These are phyloP conservation scores for Hordeum marinum DNA, from an alignment of 176 grass and related monocot genomes.

Conservation along the genomic window DNA sequence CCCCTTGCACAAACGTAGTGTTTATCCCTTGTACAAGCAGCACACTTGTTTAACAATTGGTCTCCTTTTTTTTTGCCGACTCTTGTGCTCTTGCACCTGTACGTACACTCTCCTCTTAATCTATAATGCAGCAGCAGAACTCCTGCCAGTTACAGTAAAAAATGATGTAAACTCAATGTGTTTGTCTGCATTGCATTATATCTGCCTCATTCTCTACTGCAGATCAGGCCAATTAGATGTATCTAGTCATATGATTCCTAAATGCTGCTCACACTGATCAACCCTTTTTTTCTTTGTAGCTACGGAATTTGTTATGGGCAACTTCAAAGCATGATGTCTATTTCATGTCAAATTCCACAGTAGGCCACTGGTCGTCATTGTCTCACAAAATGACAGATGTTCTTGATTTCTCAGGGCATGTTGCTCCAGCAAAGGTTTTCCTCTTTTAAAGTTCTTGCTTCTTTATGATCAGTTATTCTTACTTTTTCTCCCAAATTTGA, in stretches of 20 bases:
- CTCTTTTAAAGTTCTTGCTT: not conserved
- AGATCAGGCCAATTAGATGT: not conserved
- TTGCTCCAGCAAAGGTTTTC: constrained; percentile 79
- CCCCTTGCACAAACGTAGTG: too few relatives aligned
- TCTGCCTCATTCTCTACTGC: not conserved
- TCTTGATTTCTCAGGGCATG: constrained; percentile 72
- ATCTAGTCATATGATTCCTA: not conserved
- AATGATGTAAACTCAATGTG: not conserved
- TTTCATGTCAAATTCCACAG: constrained; percentile 76
- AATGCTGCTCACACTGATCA: constrained; percentile 15
- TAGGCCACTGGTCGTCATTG: constrained; percentile 87
- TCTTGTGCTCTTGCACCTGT: not conserved
- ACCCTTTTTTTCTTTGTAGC: constrained; percentile 40
- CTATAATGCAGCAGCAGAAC: not conserved
- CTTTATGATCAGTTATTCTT: not conserved
- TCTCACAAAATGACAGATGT: constrained; percentile 44
- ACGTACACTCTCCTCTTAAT: not conserved
- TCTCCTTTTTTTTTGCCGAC: too few relatives aligned
- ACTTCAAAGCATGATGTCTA: constrained; percentile 95
- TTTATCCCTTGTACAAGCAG: too few relatives aligned
- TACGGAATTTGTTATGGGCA: constrained; percentile 94
- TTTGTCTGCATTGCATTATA: not conserved
- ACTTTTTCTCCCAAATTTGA: not conserved
- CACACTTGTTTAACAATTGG: too few relatives aligned
- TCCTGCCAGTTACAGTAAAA: not conserved